Base-by-base conservation (phyloP, 2,329 filamentous ascomycete genomes). In the Exophiala sp. region DNA sequence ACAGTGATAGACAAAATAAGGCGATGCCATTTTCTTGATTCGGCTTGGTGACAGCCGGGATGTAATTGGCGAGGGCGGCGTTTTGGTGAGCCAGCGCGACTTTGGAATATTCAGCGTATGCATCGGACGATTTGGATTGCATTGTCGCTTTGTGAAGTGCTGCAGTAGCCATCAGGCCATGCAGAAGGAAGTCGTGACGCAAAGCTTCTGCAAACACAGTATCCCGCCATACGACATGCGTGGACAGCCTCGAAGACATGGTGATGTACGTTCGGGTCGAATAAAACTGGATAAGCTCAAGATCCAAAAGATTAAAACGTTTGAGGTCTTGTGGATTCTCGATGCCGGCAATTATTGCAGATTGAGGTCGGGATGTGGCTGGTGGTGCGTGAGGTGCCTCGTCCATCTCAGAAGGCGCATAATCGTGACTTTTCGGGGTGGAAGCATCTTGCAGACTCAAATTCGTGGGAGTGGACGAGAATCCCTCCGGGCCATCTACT, bases 201-300 rank as follows among this genome's bases (percentile, higher is more conserved):
- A 75, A 58, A 5, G 70, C 72, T 44, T 71, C 64, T 1, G 66
- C 69, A n/a, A 72, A 72, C 16, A 75, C 64, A n/a, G 66, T 58
- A 9, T 69, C 65, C 52, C 72, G 69, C 72, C 72, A 75, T 7
- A 68, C 66, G 29, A 69, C 60, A 41, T 69, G 65, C 14, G 61
- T 54, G 12, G 57, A 52, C 7, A 62, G 47, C 34, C 58, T 55
- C 7, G 61, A 63, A 7, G 61, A 60, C 49, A 65, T 59, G 21
- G 62, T 63, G 50, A 63, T 58, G 44, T 71, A 69, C 3, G 71
- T 73, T 9, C 66, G 66, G 59, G 72, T 73, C 21, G 75, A 68
- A 59, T 75, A 76, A 44, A 72, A 63, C 54, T 78, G 72, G 40
- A 72, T 66, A 18, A 78, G 59, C 51, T 77, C 75, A 7, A 77